Percentiles rank a stretch among this genome's conserved stretches.
phyloP scores from a whole-genome alignment of 2,329 filamentous ascomycete species.

The Colletotrichum neosansevieriae region DNA sequence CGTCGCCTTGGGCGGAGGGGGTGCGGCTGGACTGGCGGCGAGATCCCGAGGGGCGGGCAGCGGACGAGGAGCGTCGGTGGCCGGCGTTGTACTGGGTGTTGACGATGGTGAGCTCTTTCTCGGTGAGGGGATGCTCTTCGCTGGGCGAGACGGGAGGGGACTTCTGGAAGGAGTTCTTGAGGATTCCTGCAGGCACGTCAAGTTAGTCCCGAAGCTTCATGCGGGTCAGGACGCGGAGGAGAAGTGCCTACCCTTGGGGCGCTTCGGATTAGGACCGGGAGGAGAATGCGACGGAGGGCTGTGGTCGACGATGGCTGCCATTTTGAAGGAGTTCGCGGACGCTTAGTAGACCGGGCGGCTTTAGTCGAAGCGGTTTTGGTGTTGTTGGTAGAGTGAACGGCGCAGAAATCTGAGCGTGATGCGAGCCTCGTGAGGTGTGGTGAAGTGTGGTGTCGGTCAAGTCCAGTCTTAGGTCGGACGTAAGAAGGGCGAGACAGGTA shows the following conservation, averaged over 20 bases:
- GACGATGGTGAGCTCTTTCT: conserved; percentile 91
- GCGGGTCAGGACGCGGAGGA: not conserved
- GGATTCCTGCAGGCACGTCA: conserved; percentile 73
- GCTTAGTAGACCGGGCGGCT: conserved; percentile 3
- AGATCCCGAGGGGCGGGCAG: conserved; percentile 71
- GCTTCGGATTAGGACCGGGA: conserved; percentile 54
- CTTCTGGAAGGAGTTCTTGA: conserved; percentile 86
- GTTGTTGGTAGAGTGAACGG: conserved; percentile 10
- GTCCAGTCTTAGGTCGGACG: not conserved
- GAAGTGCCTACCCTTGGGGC: conserved; percentile 58
- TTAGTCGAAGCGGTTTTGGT: not conserved
- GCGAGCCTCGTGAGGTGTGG: conserved; percentile 29
- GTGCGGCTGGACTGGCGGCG: conserved; percentile 75
- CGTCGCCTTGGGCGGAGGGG: conserved; percentile 57
- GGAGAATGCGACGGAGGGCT: conserved; percentile 57
- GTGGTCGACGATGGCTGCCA: conserved; percentile 56
- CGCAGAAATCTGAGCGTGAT: conserved; percentile 33
- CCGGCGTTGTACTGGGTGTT: conserved; percentile 97
- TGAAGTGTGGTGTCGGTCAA: conserved; percentile 5
- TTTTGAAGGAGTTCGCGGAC: conserved; percentile 45
- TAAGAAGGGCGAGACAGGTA: too few species aligned
- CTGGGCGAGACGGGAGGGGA: conserved; percentile 67
- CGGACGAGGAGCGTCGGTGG: conserved; percentile 84
- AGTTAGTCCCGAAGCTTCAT: not conserved
- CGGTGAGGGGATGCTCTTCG: conserved; percentile 66